These are phyloP conservation scores for Cordyceps javanica DNA, from an alignment of 2,329 filamentous ascomycete genomes.

Conservation along the genomic window DNA sequence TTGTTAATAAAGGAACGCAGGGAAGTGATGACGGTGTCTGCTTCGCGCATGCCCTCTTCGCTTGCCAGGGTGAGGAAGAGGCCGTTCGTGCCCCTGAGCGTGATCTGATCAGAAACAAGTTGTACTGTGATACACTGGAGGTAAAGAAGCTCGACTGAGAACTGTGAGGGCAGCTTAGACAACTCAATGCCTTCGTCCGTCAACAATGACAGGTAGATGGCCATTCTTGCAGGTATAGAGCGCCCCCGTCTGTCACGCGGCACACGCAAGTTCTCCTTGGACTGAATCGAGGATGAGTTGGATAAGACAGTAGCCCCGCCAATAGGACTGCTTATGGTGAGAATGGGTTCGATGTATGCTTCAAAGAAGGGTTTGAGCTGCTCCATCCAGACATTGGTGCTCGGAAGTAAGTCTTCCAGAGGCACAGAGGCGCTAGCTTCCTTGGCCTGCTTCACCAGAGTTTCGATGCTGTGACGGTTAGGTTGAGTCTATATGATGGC, in stretches of 20 bases:
- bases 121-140: constrained; percentile 45
- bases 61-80: constrained; percentile 40
- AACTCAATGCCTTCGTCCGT: constrained; percentile 38
- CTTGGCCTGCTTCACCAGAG: constrained; percentile 44
- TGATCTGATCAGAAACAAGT: constrained; percentile 49
- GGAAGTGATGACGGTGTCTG: constrained; percentile 38
- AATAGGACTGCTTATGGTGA: constrained; percentile 69
- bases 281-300: constrained; percentile 20
- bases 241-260: constrained; percentile 61
- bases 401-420: constrained; percentile 54
- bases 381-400: constrained; percentile 56
- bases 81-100: constrained; percentile 34
- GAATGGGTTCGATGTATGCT: constrained; percentile 49
- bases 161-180: constrained; percentile 31
- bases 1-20: constrained; percentile 32
- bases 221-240: constrained; percentile 69
- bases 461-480: constrained; percentile 37
- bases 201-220: constrained; percentile 60
- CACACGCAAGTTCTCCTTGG: constrained; percentile 24
- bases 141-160: constrained; percentile 45
- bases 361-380: constrained; percentile 53
- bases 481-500: neutral
- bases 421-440: constrained; percentile 25
- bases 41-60: constrained; percentile 29
- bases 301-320: constrained; percentile 65